phyloP scores from a whole-genome alignment of 768 basidiomycete species.

The Suillus clintonianus region DNA sequence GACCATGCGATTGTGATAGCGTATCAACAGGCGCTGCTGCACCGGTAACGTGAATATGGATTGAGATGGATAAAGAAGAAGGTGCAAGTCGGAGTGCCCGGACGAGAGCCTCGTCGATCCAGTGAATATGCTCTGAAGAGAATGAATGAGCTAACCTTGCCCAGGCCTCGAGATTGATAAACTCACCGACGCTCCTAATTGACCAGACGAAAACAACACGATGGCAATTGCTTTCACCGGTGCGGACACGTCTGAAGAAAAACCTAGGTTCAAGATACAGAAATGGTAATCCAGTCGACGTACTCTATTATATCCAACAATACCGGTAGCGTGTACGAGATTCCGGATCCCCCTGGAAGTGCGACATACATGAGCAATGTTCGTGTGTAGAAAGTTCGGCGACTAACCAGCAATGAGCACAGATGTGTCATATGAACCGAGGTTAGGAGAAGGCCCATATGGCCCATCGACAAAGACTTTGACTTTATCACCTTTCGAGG shows the following conservation, averaged over 20 bases:
- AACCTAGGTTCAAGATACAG: slow-evolving; percentile 17
- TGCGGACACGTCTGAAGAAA: slow-evolving; percentile 16
- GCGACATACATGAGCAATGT: neutral
- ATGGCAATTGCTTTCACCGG: slow-evolving; percentile 14
- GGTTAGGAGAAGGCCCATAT: slow-evolving; percentile 44
- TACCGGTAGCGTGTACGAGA: slow-evolving; percentile 44
- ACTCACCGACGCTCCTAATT: slow-evolving; percentile 43
- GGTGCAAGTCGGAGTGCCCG: slow-evolving; percentile 32
- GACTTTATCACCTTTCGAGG: slow-evolving; percentile 28
- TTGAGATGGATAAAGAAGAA: slow-evolving; percentile 26
- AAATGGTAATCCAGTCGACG: slow-evolving; percentile 2
- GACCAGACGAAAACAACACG: slow-evolving; percentile 50
- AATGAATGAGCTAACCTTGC: neutral
- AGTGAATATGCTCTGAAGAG: slow-evolving; percentile 36
- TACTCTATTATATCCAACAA: slow-evolving; percentile 42
- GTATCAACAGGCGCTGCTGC: neutral
- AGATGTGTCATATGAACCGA: slow-evolving; percentile 42
- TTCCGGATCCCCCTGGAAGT: slow-evolving; percentile 43
- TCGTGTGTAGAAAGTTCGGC: neutral
- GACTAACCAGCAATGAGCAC: slow-evolving; percentile 47
- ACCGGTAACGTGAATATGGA: slow-evolving; percentile 41
- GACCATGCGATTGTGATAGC: neutral
- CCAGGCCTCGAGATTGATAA: neutral
- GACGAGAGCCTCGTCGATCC: slow-evolving; percentile 41
- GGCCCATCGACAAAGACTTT: slow-evolving; percentile 58